phyloP scores from a whole-genome alignment of 1,139 yeast genomes.

The Magnusiomyces fungicola region DNA sequence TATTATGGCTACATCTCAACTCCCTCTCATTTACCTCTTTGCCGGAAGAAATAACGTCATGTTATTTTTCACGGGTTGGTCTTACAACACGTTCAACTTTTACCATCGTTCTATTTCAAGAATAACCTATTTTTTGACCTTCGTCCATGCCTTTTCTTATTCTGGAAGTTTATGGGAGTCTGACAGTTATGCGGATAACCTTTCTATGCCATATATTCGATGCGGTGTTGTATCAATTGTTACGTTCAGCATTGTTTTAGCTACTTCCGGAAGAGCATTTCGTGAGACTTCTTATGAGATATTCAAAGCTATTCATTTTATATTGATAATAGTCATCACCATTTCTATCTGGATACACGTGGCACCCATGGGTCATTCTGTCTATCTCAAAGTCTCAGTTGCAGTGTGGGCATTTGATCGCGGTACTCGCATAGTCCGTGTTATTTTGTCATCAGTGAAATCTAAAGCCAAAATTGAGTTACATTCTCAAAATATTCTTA shows the following conservation, averaged over 20 bases:
- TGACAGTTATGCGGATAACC: constrained; percentile 1
- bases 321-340: constrained; percentile 49
- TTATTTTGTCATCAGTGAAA: constrained; percentile 36
- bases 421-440: constrained; percentile 30
- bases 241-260: constrained; percentile 36
- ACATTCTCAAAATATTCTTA: constrained; percentile 17
- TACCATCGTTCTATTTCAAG: constrained; percentile 66
- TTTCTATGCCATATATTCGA: constrained; percentile 30
- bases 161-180: constrained; percentile 13
- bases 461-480: constrained; percentile 33
- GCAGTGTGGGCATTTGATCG: constrained; percentile 38
- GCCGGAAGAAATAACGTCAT: constrained; percentile 64
- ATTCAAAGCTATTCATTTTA: constrained; percentile 52
- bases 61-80: constrained; percentile 60
- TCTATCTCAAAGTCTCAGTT: constrained; percentile 34
- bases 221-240: constrained; percentile 51
- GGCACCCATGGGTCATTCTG: constrained; percentile 35
- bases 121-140: constrained; percentile 41
- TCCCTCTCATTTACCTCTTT: constrained; percentile 49
- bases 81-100: constrained; percentile 50
- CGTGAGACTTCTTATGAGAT: constrained; percentile 57
- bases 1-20: constrained; percentile 39
- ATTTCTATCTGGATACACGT: constrained; percentile 57
- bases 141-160: constrained; percentile 29
- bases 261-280: constrained; percentile 43